Evolutionary conservation across 2,329 filamentous ascomycete species (phyloP), one percentile per base, ranked within the genome.

Genomic region (Diaporthe vaccinii): DNA sequence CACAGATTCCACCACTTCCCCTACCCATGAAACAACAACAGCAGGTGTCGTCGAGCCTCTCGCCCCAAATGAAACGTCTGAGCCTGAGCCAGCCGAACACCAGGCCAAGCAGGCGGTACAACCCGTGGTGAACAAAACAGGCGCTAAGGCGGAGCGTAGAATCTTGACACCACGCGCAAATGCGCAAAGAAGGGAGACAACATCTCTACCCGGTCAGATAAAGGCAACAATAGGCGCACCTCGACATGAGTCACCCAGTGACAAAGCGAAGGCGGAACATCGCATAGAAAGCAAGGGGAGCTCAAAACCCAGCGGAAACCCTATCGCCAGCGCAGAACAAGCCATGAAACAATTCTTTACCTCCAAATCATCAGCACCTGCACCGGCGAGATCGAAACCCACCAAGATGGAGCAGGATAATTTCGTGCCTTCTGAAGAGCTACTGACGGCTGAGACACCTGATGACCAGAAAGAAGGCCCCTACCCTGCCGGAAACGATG

Each of bases 71-170:
- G 65, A 74, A 53, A 53, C 55, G 44, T 25, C 67, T 71, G 28
- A 55, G 67, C 34, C 73, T 73, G 53, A 72, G 28, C 51, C 72
- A 65, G n/a, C 72, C 39, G 51, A 75, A 57, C 36, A 57, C 69
- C 28, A 67, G 62, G 53, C 28, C 65, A 41, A 77, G 70, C 58
- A 71, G 72, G 28, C 51, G 74, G 12, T 76, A 73, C 75, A 76
- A 15, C 25, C 75, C 74, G 49, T 77, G 74, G 74, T 71, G 62
- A 75, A 57, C 1, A n/a, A 14, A 4, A 20, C 28, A 28, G 57
- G 51, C 31, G 49, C 57, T 12, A 67, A 51, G 25, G n/a, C 69
- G 36, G 70, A 57, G 68, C 22, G 51, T 25, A 51, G 28, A 28
- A 41, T 31, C n/a, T 14, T 62, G 46, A 61, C 28, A 7, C 71